A percentile compares a stretch with the other conserved stretches of the same genome.
Evolutionary conservation across 495 filamentous ascomycete species (phyloP).

Genomic region (Neurospora sp.): DNA sequence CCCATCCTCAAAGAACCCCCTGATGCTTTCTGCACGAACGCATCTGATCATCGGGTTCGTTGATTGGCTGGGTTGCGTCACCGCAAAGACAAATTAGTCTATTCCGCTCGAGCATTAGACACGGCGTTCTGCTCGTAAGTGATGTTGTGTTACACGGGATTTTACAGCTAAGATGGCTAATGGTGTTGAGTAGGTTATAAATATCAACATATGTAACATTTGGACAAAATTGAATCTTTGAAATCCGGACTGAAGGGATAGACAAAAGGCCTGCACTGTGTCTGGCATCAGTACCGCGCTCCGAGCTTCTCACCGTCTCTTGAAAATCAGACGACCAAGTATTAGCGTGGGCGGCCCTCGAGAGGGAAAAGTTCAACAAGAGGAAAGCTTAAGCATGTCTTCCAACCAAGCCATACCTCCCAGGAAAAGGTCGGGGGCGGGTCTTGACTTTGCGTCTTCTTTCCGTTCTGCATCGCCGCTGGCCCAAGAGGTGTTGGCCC

Average conservation of each 20-base stretch:
- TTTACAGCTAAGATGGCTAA: background rate
- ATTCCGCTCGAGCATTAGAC: background rate
- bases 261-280: background rate
- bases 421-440: background rate
- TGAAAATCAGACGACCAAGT: background rate
- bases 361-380: background rate
- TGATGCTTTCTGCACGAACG: background rate
- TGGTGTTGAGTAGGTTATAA: background rate
- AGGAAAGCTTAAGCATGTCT: background rate
- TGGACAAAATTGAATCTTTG: background rate
- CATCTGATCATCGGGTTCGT: background rate
- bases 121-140: background rate
- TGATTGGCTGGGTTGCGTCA: background rate
- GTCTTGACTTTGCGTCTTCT: conserved; percentile 17
- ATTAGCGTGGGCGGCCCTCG: background rate
- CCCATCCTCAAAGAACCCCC: background rate
- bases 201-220: background rate
- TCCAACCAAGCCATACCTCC: background rate
- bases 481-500: conserved; percentile 58
- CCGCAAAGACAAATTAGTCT: background rate
- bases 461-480: conserved; percentile 51
- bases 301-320: background rate
- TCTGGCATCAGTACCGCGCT: background rate
- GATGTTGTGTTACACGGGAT: background rate
- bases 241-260: background rate